These are phyloP conservation scores for Amanita fuliginea DNA, from an alignment of 768 basidiomycete genomes.

Conservation along the genomic window DNA sequence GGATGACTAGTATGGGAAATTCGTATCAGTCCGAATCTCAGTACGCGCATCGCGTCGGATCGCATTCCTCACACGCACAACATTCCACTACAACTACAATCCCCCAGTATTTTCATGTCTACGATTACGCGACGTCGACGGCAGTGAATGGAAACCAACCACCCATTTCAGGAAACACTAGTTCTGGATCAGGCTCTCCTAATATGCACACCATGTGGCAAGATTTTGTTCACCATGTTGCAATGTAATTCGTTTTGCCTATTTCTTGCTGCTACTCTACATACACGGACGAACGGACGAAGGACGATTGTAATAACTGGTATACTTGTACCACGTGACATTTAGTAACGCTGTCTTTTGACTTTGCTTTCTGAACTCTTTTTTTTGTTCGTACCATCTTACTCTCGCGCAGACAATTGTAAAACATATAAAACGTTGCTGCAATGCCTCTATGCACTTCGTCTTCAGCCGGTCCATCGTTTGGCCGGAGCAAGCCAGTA, in stretches of 20 bases:
- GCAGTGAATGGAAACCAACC: constrained; percentile 10
- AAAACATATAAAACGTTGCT: neutral
- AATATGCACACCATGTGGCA: constrained; percentile 57
- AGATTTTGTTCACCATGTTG: constrained; percentile 43
- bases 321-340: neutral
- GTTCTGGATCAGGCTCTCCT: constrained; percentile 42
- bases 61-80: neutral
- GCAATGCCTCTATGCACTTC: constrained; percentile 49
- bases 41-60: constrained; percentile 19
- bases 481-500: constrained; percentile 46
- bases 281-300: neutral
- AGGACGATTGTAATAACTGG: neutral
- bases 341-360: neutral
- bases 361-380: too few species aligned
- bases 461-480: constrained; percentile 37
- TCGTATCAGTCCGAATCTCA: constrained; percentile 24
- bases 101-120: constrained; percentile 69
- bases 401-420: neutral
- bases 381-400: too few species aligned
- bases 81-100: constrained; percentile 16
- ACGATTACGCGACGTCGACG: constrained; percentile 45
- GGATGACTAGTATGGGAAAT: constrained; percentile 27
- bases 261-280: neutral
- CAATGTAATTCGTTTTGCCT: constrained; percentile 14
- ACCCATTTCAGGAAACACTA: constrained; percentile 18